Evolutionary conservation across 2,329 filamentous ascomycete genomes (phyloP), one percentile per base, ranked within the genome.

Genomic region (Pseudogymnoascus destructans): DNA sequence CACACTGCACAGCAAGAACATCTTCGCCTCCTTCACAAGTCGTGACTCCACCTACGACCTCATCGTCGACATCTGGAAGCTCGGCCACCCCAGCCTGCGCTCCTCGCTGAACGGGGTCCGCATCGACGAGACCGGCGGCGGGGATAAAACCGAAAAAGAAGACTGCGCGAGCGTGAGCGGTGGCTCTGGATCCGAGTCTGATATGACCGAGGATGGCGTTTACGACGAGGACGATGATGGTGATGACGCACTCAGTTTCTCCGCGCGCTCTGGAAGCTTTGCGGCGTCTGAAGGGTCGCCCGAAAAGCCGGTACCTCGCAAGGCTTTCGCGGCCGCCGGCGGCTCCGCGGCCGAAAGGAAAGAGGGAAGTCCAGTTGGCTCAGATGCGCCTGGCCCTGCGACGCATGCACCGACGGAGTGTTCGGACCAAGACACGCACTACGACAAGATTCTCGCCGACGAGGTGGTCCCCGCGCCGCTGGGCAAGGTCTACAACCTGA

Each of bases 41-140:
- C 81, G 93, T 69, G 93, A 98, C 72, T 89, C 91, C 2, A 97
- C 95, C 0, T 98, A 97, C 68, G 95, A 98, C 69, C 75, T 98
- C 49, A 91, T 98, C 68, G 87, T 98, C 64, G 95, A 95, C 60
- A 97, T 98, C 60, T 98, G 93, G 93, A 95, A 95, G 70, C 86
- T 96, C 27, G 93, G 89, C 13, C 93, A 98, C 69, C 92, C 93
- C 1, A 89, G 89, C 58, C 74, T 98, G 27, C 89, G 89, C 70
- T 95, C 90, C 69, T 95, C 89, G 3, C 75, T 95, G 2, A 96
- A 96, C 62, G 92, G 93, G 2, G 89, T 95, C 9, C 80, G 82
- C 10, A 77, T 96, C 2, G 87, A 91, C 63, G 84, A 89, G 61
- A 85, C 82, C 0, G 86, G 89, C 5, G 83, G 79, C 3, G 90